A percentile compares a stretch with the other conserved stretches of the same genome.
phyloP scores from a whole-genome alignment of 306 rosid genomes.

The Astragalus glycyphyllos region DNA sequence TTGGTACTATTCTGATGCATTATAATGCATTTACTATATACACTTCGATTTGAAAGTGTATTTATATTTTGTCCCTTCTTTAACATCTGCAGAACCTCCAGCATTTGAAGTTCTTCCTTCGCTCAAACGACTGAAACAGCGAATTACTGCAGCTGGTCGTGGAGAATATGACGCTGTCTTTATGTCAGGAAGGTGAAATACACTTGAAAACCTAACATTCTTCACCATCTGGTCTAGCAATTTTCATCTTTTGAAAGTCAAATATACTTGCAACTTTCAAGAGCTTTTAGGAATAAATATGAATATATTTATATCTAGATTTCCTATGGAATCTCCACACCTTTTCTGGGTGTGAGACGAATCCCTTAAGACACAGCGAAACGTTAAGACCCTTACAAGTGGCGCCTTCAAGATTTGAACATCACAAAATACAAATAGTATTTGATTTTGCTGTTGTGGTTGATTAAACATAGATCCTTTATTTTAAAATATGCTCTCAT shows the following conservation, averaged over 20 bases:
- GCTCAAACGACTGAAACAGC: conserved; percentile 86
- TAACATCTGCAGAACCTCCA: conserved; percentile 71
- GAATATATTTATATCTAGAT: background rate
- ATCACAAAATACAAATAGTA: too few relatives aligned
- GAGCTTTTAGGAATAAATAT: conserved; percentile 3
- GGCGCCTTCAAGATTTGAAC: too few relatives aligned
- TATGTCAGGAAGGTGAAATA: conserved; percentile 93
- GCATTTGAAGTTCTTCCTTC: conserved; percentile 97
- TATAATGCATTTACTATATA: conserved; percentile 17
- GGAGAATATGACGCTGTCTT: conserved; percentile 88
- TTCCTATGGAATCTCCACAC: background rate
- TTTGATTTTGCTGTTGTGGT: conserved; percentile 5
- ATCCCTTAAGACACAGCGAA: background rate
- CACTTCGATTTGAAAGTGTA: conserved; percentile 19
- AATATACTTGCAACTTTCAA: conserved; percentile 2
- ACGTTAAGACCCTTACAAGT: too few relatives aligned
- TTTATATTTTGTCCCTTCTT: conserved; percentile 6
- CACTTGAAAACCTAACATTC: conserved; percentile 21
- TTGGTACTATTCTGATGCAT: conserved; percentile 16
- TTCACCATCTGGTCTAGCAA: conserved; percentile 22
- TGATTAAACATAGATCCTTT: background rate
- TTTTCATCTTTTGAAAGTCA: conserved; percentile 6
- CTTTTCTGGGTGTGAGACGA: conserved; percentile 4
- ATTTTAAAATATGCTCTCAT: conserved; percentile 20
- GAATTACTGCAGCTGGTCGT: conserved; percentile 79